Evolutionary conservation across 441 rosid species (phyloP).

Genomic region (Manihot esculenta): DNA sequence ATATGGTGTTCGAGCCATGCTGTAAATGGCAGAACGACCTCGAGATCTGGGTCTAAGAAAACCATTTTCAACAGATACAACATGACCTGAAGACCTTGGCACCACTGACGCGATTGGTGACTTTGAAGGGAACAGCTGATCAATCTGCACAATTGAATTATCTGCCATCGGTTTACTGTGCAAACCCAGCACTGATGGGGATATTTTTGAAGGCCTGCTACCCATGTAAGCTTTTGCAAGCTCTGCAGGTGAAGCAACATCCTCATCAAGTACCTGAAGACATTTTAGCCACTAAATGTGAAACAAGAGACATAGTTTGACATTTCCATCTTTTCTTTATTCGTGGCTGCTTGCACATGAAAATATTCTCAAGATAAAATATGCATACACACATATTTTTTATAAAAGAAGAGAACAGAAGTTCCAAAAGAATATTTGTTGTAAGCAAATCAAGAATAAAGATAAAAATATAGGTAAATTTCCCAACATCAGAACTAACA

Average conservation of each 20-base stretch:
- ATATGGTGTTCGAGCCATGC: constrained; percentile 87
- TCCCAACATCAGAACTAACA: constrained; percentile 35
- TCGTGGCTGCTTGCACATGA: background rate
- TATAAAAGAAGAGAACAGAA: constrained; percentile 4
- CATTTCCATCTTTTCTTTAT: background rate
- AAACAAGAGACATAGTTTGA: constrained; percentile 11
- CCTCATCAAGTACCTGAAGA: constrained; percentile 70
- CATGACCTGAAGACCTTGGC: constrained; percentile 46
- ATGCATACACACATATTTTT: background rate
- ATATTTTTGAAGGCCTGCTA: constrained; percentile 69
- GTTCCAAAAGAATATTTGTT: constrained; percentile 6
- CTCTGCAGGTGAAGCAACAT: constrained; percentile 83
- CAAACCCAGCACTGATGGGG: constrained; percentile 50
- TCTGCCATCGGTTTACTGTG: constrained; percentile 48
- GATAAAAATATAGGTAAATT: constrained; percentile 9
- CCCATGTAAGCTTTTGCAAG: constrained; percentile 98
- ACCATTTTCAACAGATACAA: constrained; percentile 56
- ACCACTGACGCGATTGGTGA: constrained; percentile 50
- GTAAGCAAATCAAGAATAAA: constrained; percentile 4
- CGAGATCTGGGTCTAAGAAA: constrained; percentile 73
- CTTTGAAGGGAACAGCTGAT: constrained; percentile 38
- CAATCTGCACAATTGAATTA: constrained; percentile 41
- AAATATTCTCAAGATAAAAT: constrained; percentile 1
- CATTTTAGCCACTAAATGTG: constrained; percentile 32
- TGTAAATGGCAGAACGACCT: constrained; percentile 90